These are phyloP conservation scores for Rhexocercosporidium sp. DNA, from an alignment of 2,329 filamentous ascomycete species.

Conservation along the genomic window DNA sequence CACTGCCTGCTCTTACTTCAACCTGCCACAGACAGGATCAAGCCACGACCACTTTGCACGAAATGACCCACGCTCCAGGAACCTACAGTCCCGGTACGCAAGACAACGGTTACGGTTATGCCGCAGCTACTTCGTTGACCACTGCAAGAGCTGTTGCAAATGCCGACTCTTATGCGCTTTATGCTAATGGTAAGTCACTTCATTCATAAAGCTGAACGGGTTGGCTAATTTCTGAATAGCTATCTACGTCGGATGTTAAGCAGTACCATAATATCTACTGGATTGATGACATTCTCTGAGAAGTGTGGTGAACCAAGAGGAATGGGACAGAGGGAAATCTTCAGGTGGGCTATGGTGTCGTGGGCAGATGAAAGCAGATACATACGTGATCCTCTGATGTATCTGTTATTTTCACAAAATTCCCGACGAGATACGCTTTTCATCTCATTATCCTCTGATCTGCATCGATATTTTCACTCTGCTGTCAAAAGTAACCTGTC, in stretches of 20 bases:
- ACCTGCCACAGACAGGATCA: constrained; percentile 69
- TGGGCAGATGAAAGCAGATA: no score
- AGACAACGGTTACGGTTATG: constrained; percentile 64
- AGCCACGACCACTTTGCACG: constrained; percentile 68
- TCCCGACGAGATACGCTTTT: no score
- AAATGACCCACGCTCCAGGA: constrained; percentile 65
- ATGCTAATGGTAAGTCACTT: constrained; percentile 51
- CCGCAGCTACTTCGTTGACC: constrained; percentile 50
- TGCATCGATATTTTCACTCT: no score
- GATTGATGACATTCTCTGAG: background rate
- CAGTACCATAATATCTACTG: no score
- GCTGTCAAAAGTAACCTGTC: no score
- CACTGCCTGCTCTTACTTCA: constrained; percentile 53
- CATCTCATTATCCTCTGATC: no score
- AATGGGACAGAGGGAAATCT: no score
- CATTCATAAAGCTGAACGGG: background rate
- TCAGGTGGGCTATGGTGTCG: no score
- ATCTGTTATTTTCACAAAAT: no score
- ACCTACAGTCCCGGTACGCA: constrained; percentile 59
- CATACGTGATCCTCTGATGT: no score
- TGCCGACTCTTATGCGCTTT: constrained; percentile 63
- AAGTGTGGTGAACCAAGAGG: background rate
- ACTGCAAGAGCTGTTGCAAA: constrained; percentile 60
- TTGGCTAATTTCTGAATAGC: background rate
- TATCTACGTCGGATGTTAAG: constrained; percentile 1